Evolutionary conservation across 306 rosid genomes (phyloP).

Genomic region (Gastrolobium bilobum): DNA sequence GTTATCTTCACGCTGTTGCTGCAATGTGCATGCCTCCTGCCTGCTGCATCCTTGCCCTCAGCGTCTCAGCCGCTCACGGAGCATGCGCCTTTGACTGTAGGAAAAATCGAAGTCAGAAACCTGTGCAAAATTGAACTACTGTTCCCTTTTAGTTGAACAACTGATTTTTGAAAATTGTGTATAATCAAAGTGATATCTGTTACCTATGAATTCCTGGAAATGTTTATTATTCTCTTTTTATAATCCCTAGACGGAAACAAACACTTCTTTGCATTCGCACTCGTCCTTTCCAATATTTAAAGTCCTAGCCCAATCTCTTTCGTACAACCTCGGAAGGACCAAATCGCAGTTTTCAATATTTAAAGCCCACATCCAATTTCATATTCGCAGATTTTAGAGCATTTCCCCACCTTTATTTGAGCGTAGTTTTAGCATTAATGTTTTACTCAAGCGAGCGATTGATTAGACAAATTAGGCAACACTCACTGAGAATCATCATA

Average conservation of each 20-base stretch:
- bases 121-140: not conserved
- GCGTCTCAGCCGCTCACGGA: not conserved
- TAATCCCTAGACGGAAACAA: not conserved
- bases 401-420: too few species aligned
- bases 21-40: not conserved
- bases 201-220: not conserved
- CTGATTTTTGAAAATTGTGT: too few species aligned
- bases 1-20: too few species aligned
- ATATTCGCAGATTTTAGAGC: too few species aligned
- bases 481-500: too few species aligned
- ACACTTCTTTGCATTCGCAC: too few species aligned
- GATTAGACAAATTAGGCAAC: too few species aligned
- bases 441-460: too few species aligned
- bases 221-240: not conserved
- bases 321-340: not conserved
- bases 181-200: not conserved
- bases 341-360: not conserved
- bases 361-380: not conserved
- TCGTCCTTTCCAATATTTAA: not conserved
- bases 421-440: too few species aligned
- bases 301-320: not conserved
- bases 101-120: not conserved
- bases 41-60: not conserved
- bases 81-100: slow-evolving; percentile 5
- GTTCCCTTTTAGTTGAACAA: slow-evolving; percentile 3